Evolutionary conservation across 2,329 filamentous ascomycete genomes (phyloP).

Genomic region (Harringtonia aguacate): DNA sequence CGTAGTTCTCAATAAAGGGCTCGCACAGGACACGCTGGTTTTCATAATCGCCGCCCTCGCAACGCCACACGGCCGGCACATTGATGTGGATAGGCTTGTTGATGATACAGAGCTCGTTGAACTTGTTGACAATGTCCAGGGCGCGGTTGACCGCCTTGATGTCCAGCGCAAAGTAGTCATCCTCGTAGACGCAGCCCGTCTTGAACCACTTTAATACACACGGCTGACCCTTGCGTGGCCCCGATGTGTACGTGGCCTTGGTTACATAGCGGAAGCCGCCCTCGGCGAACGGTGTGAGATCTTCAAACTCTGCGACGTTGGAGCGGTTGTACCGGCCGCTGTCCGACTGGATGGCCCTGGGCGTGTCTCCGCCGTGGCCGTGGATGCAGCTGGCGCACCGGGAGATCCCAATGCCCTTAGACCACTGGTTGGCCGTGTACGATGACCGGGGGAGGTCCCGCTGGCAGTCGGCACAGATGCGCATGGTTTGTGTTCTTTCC

Average conservation of each 20-base stretch:
- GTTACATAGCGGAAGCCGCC: slow-evolving; percentile 19
- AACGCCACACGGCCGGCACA: slow-evolving; percentile 21
- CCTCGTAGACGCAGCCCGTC: slow-evolving; percentile 20
- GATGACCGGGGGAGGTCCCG: slow-evolving; percentile 17
- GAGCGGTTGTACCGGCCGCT: slow-evolving; percentile 17
- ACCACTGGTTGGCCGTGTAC: slow-evolving; percentile 17
- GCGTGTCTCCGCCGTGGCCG: slow-evolving; percentile 9
- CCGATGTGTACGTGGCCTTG: slow-evolving; percentile 18
- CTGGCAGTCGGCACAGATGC: slow-evolving; percentile 14
- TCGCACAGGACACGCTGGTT: slow-evolving; percentile 20
- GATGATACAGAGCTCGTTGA: slow-evolving; percentile 21
- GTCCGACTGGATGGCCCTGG: slow-evolving; percentile 6
- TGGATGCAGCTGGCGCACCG: slow-evolving; percentile 15
- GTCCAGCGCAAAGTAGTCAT: slow-evolving; percentile 16
- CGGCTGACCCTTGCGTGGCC: slow-evolving; percentile 18
- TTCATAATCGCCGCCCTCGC: not conserved
- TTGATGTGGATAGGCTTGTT: slow-evolving; percentile 24
- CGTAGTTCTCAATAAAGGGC: slow-evolving; percentile 27
- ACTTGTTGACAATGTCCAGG: slow-evolving; percentile 23
- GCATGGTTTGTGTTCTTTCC: too few species aligned
- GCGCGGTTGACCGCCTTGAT: not conserved
- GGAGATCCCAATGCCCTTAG: slow-evolving; percentile 13
- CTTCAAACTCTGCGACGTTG: not conserved
- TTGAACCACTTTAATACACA: slow-evolving; percentile 30
- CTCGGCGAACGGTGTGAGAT: slow-evolving; percentile 15